Evolutionary conservation across 768 basidiomycete genomes (phyloP).

Genomic region (Flagelloscypha sp.): DNA sequence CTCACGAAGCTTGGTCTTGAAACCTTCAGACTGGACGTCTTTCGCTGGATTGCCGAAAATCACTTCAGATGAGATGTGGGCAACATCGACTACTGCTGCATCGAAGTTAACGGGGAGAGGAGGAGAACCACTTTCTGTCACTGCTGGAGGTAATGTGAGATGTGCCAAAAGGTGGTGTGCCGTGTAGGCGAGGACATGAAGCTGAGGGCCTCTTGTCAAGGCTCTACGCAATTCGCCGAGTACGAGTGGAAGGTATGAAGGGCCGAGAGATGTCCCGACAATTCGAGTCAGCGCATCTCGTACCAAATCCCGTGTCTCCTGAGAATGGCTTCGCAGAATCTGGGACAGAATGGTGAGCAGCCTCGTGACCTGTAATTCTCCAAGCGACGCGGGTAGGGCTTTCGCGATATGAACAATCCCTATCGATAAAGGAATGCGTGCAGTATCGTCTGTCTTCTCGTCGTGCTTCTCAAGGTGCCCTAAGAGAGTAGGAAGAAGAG

Average conservation of each 20-base stretch:
- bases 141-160: too few relatives aligned
- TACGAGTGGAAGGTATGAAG: conserved; percentile 61
- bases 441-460: conserved; percentile 66
- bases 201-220: conserved; percentile 83
- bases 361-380: conserved; percentile 62
- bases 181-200: conserved; percentile 84
- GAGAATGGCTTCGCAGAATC: conserved; percentile 85
- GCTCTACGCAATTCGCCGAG: conserved; percentile 80
- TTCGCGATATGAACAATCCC: conserved; percentile 81
- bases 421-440: conserved; percentile 81
- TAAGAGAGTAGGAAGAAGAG: conserved; percentile 74
- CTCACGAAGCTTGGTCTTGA: conserved; percentile 92
- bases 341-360: conserved; percentile 83
- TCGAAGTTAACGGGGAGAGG: conserved; percentile 59
- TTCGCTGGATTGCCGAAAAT: conserved; percentile 91
- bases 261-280: conserved; percentile 59
- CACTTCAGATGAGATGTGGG: conserved; percentile 78
- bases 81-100: conserved; percentile 67
- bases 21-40: conserved; percentile 80
- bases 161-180: conserved; percentile 77
- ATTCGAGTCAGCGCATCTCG: conserved; percentile 81
- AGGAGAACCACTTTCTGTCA: too few relatives aligned
- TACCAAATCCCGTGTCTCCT: conserved; percentile 83
- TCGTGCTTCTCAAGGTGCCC: conserved; percentile 78
- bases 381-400: conserved; percentile 58